phyloP scores from a whole-genome alignment of 768 basidiomycete species.

The Trichaptum fuscoviolaceum region DNA sequence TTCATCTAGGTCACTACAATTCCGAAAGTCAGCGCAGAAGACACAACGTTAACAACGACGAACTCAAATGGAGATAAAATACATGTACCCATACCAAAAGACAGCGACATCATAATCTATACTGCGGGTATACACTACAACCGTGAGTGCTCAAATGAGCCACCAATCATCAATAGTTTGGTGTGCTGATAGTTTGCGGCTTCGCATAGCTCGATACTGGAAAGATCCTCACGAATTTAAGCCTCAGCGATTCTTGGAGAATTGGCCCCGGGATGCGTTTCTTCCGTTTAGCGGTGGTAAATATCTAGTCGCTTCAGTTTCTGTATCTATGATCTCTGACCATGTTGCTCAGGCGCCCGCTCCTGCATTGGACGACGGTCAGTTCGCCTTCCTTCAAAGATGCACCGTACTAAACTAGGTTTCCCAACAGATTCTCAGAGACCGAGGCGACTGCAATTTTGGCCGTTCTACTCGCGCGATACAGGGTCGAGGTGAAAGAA shows the following conservation, averaged over 20 bases:
- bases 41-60: constrained; percentile 17
- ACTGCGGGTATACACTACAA: constrained; percentile 10
- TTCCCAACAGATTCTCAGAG: constrained; percentile 33
- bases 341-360: constrained; percentile 8
- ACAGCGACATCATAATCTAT: constrained; percentile 3
- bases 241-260: constrained; percentile 29
- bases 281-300: constrained; percentile 24
- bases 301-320: background rate
- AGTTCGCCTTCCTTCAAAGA: constrained; percentile 15
- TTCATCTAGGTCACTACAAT: constrained; percentile 13
- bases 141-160: constrained; percentile 3
- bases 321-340: background rate
- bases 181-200: background rate
- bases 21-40: constrained; percentile 22
- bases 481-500: constrained; percentile 44
- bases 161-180: background rate
- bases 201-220: constrained; percentile 46
- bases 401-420: constrained; percentile 23
- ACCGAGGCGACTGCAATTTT: constrained; percentile 46
- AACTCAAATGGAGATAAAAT: constrained; percentile 9
- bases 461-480: constrained; percentile 42
- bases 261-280: constrained; percentile 29
- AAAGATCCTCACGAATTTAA: constrained; percentile 44
- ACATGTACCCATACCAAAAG: constrained; percentile 7
- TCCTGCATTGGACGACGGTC: constrained; percentile 19